Conservation (phyloP, 2,329 filamentous ascomycete genomes). For the Verticillium dahliae region DNA sequence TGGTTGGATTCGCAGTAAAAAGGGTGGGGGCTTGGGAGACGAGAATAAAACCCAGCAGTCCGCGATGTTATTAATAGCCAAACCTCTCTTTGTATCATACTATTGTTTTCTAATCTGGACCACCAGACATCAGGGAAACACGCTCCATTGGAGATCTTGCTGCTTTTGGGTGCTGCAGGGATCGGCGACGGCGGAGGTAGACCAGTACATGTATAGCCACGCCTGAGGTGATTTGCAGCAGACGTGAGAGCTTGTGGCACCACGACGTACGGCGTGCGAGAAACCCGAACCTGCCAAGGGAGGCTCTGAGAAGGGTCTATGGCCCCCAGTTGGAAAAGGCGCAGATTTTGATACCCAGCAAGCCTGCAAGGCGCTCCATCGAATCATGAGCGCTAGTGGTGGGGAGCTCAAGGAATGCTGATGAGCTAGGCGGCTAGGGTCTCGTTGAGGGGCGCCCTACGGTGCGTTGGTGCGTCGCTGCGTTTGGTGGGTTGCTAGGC, state of each 20-base stretch:
- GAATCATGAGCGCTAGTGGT: neutral
- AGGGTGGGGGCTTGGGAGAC: neutral
- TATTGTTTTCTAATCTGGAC: no score
- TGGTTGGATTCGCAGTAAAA: slow-evolving; percentile 35
- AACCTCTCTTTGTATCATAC: neutral
- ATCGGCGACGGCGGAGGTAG: no score
- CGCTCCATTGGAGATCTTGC: neutral
- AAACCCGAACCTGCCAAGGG: neutral
- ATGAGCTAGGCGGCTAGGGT: neutral
- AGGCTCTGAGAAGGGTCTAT: no score
- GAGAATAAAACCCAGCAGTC: neutral
- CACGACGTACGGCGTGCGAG: neutral
- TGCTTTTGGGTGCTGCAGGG: neutral
- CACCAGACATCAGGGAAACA: neutral
- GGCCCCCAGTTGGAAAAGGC: neutral
- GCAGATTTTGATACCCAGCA: neutral
- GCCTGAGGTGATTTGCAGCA: neutral
- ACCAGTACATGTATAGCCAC: neutral
- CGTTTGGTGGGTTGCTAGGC: neutral
- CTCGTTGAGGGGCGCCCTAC: neutral
- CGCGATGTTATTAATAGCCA: neutral
- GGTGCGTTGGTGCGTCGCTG: neutral
- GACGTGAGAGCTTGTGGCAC: neutral
- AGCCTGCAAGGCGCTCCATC: neutral
- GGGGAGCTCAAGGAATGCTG: neutral